Evolutionary conservation across 768 basidiomycete genomes (phyloP).

Genomic region (Amyloporia xantha): DNA sequence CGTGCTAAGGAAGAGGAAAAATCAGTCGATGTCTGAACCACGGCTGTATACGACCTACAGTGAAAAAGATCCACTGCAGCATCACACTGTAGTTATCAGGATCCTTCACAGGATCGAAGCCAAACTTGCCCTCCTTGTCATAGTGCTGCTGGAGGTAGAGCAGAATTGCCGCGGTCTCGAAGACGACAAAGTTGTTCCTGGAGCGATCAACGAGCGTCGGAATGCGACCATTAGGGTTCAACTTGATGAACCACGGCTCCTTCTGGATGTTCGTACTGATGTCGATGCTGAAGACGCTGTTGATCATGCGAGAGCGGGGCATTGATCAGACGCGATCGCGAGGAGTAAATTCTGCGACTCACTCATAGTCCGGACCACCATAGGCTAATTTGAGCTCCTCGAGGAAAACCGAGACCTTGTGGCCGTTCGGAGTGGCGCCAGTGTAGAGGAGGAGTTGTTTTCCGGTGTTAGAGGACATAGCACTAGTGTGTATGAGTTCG

Average conservation of each 20-base stretch:
- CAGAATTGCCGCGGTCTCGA: slow-evolving; percentile 77
- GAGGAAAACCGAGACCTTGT: slow-evolving; percentile 45
- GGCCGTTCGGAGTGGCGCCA: slow-evolving; percentile 48
- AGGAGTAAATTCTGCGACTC: slow-evolving; percentile 6
- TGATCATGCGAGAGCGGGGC: neutral
- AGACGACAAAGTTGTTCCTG: slow-evolving; percentile 57
- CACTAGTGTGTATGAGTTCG: neutral
- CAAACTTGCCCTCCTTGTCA: slow-evolving; percentile 69
- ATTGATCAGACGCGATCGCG: too few species aligned
- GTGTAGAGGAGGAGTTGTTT: slow-evolving; percentile 25
- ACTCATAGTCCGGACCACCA: slow-evolving; percentile 44
- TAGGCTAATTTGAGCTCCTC: slow-evolving; percentile 50
- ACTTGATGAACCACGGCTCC: slow-evolving; percentile 68
- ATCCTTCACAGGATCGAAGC: slow-evolving; percentile 46
- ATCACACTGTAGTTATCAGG: slow-evolving; percentile 63
- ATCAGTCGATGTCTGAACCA: neutral
- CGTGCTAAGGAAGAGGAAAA: too few species aligned
- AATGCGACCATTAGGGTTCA: slow-evolving; percentile 72
- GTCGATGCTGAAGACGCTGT: slow-evolving; percentile 46
- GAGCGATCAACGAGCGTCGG: slow-evolving; percentile 58
- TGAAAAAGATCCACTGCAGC: slow-evolving; percentile 86
- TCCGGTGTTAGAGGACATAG: slow-evolving; percentile 7
- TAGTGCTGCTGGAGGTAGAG: slow-evolving; percentile 79
- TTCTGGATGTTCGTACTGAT: slow-evolving; percentile 70
- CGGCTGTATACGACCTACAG: slow-evolving; percentile 33